Conservation (phyloP, 2,329 filamentous ascomycete genomes). For the Talaromyces marneffei region DNA sequence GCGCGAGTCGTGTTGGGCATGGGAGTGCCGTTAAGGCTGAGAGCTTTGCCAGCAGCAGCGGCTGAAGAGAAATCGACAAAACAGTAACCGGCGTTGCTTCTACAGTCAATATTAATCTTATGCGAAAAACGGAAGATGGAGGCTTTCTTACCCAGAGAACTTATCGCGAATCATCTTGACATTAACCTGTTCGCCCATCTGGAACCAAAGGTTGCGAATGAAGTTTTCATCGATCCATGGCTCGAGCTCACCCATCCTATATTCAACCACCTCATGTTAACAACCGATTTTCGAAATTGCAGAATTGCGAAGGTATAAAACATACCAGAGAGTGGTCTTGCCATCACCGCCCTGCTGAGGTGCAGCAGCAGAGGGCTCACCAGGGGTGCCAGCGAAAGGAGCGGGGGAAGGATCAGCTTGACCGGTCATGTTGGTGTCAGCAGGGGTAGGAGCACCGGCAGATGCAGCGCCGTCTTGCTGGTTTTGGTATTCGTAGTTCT, state of each 20-base stretch:
- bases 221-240: slow-evolving; percentile 99
- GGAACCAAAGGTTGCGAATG: slow-evolving; percentile 89
- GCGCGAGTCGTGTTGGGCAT: slow-evolving; percentile 92
- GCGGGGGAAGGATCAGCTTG: slow-evolving; percentile 53
- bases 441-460: slow-evolving; percentile 43
- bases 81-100: slow-evolving; percentile 94
- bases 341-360: slow-evolving; percentile 49
- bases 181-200: slow-evolving; percentile 89
- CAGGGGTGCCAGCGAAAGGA: slow-evolving; percentile 45
- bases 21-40: slow-evolving; percentile 77
- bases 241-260: slow-evolving; percentile 97
- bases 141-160: slow-evolving; percentile 77
- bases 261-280: slow-evolving; percentile 1
- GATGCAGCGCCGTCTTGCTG: slow-evolving; percentile 52
- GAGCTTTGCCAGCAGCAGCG: slow-evolving; percentile 82
- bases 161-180: slow-evolving; percentile 99
- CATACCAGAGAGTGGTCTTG: slow-evolving; percentile 54
- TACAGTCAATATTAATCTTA: slow-evolving; percentile 41
- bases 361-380: slow-evolving; percentile 36
- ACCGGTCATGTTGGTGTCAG: slow-evolving; percentile 50
- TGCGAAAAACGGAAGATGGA: slow-evolving; percentile 14
- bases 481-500: slow-evolving; percentile 60
- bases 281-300: slow-evolving; percentile 18
- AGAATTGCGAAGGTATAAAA: slow-evolving; percentile 6
- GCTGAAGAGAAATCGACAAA: slow-evolving; percentile 87